Base-by-base conservation (phyloP, 257 asterid species). In the Solanum paucissectum region DNA sequence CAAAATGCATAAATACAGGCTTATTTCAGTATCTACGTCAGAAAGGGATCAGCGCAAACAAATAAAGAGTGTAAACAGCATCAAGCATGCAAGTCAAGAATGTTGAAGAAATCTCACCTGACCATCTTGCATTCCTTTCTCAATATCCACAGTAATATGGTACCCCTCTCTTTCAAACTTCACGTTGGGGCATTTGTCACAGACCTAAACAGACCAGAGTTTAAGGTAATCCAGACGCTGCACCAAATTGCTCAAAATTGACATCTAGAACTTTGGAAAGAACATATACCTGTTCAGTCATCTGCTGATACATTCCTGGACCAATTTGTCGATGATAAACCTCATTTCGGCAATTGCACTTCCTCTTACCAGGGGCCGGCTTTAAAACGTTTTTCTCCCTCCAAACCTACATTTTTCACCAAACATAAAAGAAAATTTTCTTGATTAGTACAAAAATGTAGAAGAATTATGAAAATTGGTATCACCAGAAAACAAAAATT, bases 251-350 rank as follows among this genome's bases (percentile, higher is more conserved):
- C 23, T 76, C 44, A 58, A 76, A 76, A 76, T 76, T 76, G 36
- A 76, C 37, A 76, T 76, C 60, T 76, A 76, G 36, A 40, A 76
- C 62, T 76, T n/a, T 75, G 12, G 62, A 58, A 3, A 71, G 87
- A 79, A 77, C 75, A 76, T 44, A 46, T 92, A 95, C 99, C 98
- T 97, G 98, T 91, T 97, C 99, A 9, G 99, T 97, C 99, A 96
- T 96, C 94, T 97, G 99, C 92, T 97, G 99, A 92, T 94, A 97
- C 99, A 97, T 97, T 86, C 99, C 99, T 2, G 98, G 99, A 81
- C 99, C 99, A 89, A 97, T 95, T 95, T 97, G 99, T 92, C 89
- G 95, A 94, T 97, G 99, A 90, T 97, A 95, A 87, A 97, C 99
- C 92, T 97, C 99, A 89, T 97, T 96, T 89, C 98, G 91, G 93